Evolutionary conservation across 345 rosid genomes (phyloP).

Genomic region (Salix exigua): DNA sequence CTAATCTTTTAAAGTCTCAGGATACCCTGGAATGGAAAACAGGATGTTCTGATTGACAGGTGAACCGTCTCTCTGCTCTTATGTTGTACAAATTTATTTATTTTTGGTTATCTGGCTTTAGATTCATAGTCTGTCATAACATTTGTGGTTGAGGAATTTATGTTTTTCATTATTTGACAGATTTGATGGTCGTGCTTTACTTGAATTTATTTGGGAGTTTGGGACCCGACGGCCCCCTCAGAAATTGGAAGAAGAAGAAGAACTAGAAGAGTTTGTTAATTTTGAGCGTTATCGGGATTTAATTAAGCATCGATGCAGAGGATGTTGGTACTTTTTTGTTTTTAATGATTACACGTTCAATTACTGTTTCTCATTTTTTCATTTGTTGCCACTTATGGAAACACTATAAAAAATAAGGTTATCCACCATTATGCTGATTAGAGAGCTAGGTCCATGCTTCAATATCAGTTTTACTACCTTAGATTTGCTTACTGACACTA

Average conservation of each 20-base stretch:
- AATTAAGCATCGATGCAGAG: constrained; percentile 99
- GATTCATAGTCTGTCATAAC: too few species aligned
- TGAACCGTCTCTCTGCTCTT: constrained; percentile 11
- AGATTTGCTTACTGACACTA: constrained; percentile 36
- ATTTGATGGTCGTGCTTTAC: constrained; percentile 90
- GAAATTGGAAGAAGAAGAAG: constrained; percentile 88
- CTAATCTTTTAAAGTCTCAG: constrained; percentile 26
- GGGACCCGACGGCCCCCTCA: constrained; percentile 48
- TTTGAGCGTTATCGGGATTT: constrained; percentile 99
- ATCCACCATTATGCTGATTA: constrained; percentile 9
- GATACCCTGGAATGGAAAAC: constrained; percentile 93
- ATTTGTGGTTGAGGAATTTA: background rate
- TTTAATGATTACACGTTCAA: constrained; percentile 16
- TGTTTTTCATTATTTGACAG: constrained; percentile 21
- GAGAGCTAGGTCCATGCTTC: background rate
- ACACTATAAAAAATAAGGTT: constrained; percentile 14
- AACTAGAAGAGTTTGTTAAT: constrained; percentile 99
- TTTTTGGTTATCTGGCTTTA: background rate
- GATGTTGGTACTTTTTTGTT: constrained; percentile 94
- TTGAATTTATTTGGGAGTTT: constrained; percentile 87
- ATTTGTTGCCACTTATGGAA: constrained; percentile 10
- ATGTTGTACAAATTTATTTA: background rate
- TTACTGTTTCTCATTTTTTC: constrained; percentile 17
- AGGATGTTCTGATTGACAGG: constrained; percentile 82
- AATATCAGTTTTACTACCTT: constrained; percentile 16